phyloP scores from a whole-genome alignment of 352 stramenopile species.

The Halophytophthora polymorphica region DNA sequence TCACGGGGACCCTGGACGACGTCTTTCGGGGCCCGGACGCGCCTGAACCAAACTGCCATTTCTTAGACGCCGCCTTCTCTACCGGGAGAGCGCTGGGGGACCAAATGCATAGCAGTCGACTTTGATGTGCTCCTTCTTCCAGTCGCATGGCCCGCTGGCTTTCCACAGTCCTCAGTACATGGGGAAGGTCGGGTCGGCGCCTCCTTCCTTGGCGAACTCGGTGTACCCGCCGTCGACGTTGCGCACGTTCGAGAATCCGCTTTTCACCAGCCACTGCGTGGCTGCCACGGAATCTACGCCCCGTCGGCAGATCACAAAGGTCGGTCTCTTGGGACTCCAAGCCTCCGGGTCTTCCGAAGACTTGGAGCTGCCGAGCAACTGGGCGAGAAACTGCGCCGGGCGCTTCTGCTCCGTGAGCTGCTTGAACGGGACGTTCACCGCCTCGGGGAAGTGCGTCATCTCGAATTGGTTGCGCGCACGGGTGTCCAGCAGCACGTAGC shows the following conservation, averaged over 20 bases:
- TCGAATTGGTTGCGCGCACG: slow-evolving; percentile 56
- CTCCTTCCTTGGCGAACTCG: slow-evolving; percentile 38
- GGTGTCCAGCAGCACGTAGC: slow-evolving; percentile 65
- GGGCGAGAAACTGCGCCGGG: slow-evolving; percentile 10
- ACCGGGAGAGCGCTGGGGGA: too few species aligned
- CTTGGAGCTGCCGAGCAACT: slow-evolving; percentile 9
- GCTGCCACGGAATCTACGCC: slow-evolving; percentile 67
- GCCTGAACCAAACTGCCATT: not conserved
- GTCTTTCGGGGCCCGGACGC: not conserved
- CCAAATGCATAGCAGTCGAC: slow-evolving; percentile 14
- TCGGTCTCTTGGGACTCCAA: not conserved
- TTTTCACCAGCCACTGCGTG: slow-evolving; percentile 50
- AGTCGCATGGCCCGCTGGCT: slow-evolving; percentile 1
- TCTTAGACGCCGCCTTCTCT: too few species aligned
- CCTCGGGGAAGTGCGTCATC: slow-evolving; percentile 73
- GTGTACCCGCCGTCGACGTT: slow-evolving; percentile 79
- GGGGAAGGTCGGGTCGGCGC: slow-evolving; percentile 52
- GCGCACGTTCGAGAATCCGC: slow-evolving; percentile 36
- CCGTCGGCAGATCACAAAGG: slow-evolving; percentile 77
- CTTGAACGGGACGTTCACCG: slow-evolving; percentile 60
- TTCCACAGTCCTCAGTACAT: slow-evolving; percentile 53
- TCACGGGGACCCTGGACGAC: too few species aligned
- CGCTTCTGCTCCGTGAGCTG: slow-evolving; percentile 33
- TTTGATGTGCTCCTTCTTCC: not conserved
- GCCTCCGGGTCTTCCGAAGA: not conserved